A percentile compares a stretch with the other conserved stretches of the same genome.
These are phyloP conservation scores for Tillandsia leiboldiana DNA, from an alignment of 176 grass and related monocot species.

Conservation along the genomic window DNA sequence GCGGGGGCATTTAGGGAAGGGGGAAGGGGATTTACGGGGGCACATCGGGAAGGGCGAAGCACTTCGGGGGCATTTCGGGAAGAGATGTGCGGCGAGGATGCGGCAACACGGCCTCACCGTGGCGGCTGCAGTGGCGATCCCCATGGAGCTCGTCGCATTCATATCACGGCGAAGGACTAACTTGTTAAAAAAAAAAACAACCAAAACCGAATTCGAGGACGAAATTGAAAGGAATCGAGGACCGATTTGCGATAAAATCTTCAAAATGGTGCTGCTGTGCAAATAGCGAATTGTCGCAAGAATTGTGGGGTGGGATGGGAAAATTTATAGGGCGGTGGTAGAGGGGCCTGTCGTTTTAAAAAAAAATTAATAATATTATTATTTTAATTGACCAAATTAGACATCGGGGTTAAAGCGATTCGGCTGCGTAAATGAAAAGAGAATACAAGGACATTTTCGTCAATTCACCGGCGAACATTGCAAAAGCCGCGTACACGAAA, in stretches of 20 bases:
- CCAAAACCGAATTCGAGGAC: background rate
- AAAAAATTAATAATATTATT: no score
- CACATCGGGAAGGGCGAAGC: conserved; percentile 36
- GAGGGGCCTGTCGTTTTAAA: background rate
- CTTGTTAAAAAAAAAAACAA: background rate
- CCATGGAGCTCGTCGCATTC: conserved; percentile 54
- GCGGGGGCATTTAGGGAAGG: conserved; percentile 12
- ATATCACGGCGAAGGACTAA: conserved; percentile 35
- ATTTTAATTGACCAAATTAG: no score
- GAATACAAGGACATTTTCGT: background rate
- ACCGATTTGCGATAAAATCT: background rate
- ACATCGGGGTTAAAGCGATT: no score
- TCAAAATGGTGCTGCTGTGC: background rate
- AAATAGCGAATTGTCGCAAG: background rate
- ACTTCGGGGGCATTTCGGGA: conserved; percentile 31
- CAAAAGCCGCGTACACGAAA: background rate
- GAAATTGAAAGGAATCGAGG: background rate
- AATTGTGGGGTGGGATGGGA: background rate
- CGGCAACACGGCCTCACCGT: conserved; percentile 48
- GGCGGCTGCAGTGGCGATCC: conserved; percentile 36
- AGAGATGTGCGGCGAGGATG: conserved; percentile 39
- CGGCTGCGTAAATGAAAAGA: no score
- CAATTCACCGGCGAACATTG: background rate
- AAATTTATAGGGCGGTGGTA: background rate
- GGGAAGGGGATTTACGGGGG: background rate